phyloP scores from a whole-genome alignment of 306 rosid species.

The Abrus precatorius region DNA sequence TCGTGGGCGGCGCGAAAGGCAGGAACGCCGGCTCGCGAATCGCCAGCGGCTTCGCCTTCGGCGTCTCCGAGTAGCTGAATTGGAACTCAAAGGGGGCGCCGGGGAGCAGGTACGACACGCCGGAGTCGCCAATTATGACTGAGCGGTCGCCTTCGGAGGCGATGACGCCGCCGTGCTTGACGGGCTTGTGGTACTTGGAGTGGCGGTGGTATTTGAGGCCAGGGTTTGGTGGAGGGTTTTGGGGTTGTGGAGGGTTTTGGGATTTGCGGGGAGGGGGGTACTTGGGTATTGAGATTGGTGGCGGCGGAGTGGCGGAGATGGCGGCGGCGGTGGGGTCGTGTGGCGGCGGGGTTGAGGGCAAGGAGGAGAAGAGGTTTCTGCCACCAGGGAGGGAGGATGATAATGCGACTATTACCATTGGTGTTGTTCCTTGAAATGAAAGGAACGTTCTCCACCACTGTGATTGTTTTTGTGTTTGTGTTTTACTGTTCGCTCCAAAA shows the following conservation, averaged over 20 bases:
- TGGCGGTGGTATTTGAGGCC: slow-evolving; percentile 76
- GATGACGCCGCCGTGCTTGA: slow-evolving; percentile 60
- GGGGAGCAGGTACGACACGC: slow-evolving; percentile 86
- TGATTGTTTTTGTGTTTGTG: not conserved
- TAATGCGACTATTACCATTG: slow-evolving; percentile 69
- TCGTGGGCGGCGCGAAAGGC: slow-evolving; percentile 87
- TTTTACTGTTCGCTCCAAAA: not conserved
- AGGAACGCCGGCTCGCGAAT: slow-evolving; percentile 93
- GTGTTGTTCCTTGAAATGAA: not conserved
- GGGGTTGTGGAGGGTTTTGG: slow-evolving; percentile 52
- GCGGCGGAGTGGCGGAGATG: slow-evolving; percentile 37
- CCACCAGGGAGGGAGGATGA: slow-evolving; percentile 70
- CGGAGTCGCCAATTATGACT: slow-evolving; percentile 84
- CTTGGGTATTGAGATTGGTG: slow-evolving; percentile 52
- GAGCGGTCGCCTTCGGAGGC: slow-evolving; percentile 75
- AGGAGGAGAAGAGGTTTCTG: slow-evolving; percentile 78
- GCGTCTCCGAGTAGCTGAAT: slow-evolving; percentile 92
- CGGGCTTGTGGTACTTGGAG: slow-evolving; percentile 81
- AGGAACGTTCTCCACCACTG: not conserved
- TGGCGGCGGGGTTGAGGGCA: slow-evolving; percentile 68
- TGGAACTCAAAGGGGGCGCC: slow-evolving; percentile 97
- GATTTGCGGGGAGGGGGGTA: slow-evolving; percentile 57
- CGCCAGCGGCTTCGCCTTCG: slow-evolving; percentile 84
- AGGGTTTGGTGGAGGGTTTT: slow-evolving; percentile 51
- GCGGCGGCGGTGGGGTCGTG: not conserved